Base-by-base conservation (phyloP, 805 yeast genomes). In the Lachancea quebecensis region DNA sequence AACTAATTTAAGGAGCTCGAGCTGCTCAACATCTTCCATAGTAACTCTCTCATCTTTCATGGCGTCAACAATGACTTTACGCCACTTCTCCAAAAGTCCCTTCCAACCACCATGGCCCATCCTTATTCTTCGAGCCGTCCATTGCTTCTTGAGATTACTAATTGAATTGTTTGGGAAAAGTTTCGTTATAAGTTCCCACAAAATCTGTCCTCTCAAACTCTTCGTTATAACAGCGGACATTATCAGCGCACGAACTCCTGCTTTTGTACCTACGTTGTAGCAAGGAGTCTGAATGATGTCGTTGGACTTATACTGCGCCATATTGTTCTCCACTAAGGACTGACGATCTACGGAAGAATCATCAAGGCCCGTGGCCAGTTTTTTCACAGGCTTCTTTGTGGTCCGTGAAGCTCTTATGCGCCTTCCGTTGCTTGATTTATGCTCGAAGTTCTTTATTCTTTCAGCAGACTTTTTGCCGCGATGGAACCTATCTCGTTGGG, bases 191-290 rank as follows among this genome's bases (percentile, higher is more conserved):
- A 71, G 62, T 0, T 71, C 73, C 84, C 95, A 89, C 48, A 79
- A 81, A 33, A 85, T 82, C 12, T 77, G 77, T 37, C 75, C 71
- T 14, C 64, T 70, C 34, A 84, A 72, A 12, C 89, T 75, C 50
- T 82, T 80, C 3, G 82, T 75, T 15, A 86, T 81, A 10, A 84
- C 78, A 11, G 83, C 83, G 2, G 82, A 74, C 49, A 86, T 72
- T 52, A 79, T 76, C 34, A 88, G 66, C 2, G 71, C 66, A 17
- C 80, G 74, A 1, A 77, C 70, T 48, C 83, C 82, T 4, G 67
- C 52, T 38, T 69, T 67, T 28, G 68, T 60, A 2, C 62, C 61
- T 15, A 61, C 48, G 36, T 59, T 59, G 45, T 56, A 60, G 16
- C 14, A 25, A 10, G 21, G 35, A 14, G 16, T 27, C 4, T 17